phyloP scores from a whole-genome alignment of 768 basidiomycete genomes.

The Tulasnella sp. region DNA sequence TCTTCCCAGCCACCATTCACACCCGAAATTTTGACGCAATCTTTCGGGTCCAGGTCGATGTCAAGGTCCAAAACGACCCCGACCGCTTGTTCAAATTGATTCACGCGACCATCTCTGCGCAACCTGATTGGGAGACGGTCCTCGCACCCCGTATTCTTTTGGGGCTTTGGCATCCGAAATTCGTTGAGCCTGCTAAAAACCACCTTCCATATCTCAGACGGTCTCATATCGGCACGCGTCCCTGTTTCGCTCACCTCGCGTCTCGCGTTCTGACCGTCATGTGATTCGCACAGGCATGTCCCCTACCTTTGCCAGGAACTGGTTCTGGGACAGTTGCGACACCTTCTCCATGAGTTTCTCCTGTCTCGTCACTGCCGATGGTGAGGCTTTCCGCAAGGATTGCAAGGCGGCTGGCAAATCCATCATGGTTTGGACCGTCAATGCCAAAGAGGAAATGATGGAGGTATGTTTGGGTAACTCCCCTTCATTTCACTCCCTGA shows the following conservation, averaged over 20 bases:
- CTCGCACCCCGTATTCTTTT: slow-evolving; percentile 73
- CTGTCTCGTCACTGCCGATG: slow-evolving; percentile 56
- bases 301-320: slow-evolving; percentile 58
- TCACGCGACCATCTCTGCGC: slow-evolving; percentile 48
- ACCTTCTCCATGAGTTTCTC: slow-evolving; percentile 78
- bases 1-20: background rate
- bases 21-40: background rate
- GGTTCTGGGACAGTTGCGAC: slow-evolving; percentile 81
- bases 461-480: slow-evolving; percentile 39
- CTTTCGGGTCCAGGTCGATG: slow-evolving; percentile 68
- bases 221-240: slow-evolving; percentile 52
- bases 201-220: slow-evolving; percentile 72
- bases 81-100: slow-evolving; percentile 72
- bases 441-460: slow-evolving; percentile 78
- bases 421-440: slow-evolving; percentile 95
- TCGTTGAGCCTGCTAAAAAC: slow-evolving; percentile 61
- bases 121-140: slow-evolving; percentile 56
- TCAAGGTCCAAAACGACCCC: slow-evolving; percentile 88
- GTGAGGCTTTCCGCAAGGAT: slow-evolving; percentile 56
- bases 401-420: slow-evolving; percentile 70
- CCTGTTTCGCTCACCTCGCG: background rate
- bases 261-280: background rate
- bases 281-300: slow-evolving; percentile 29
- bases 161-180: slow-evolving; percentile 86
- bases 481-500: background rate